phyloP scores from a whole-genome alignment of 2,329 filamentous ascomycete genomes.

The Claviceps fusiformis region DNA sequence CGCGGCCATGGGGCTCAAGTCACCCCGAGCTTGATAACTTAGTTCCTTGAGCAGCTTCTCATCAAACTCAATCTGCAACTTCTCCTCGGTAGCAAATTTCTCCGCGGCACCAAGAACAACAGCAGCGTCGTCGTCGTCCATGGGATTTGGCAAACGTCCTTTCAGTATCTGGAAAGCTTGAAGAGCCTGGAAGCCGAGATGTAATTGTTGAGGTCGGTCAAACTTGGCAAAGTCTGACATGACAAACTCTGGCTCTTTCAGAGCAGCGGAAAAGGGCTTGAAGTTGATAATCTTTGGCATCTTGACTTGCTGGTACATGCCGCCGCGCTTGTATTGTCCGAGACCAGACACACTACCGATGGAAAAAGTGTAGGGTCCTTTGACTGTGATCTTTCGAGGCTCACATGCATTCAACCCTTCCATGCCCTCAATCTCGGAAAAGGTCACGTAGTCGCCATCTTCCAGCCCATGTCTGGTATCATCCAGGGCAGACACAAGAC shows the following conservation, averaged over 20 bases:
- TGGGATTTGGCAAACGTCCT: conserved; percentile 63
- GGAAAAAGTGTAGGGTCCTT: conserved; percentile 93
- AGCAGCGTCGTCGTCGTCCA: conserved; percentile 71
- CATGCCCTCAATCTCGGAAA: conserved; percentile 87
- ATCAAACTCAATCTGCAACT: conserved; percentile 57
- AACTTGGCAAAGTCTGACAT: conserved; percentile 97
- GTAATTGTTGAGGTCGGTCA: conserved; percentile 82
- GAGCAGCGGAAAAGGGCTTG: conserved; percentile 60
- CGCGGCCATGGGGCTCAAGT: conserved; percentile 82
- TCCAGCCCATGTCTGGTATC: conserved; percentile 91
- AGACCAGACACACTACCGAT: conserved; percentile 85
- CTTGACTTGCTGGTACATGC: conserved; percentile 91
- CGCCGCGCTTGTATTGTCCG: conserved; percentile 76
- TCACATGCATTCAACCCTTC: conserved; percentile 71
- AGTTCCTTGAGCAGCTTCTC: conserved; percentile 88
- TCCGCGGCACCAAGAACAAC: conserved; percentile 66
- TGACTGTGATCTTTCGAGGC: conserved; percentile 83
- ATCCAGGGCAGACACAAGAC: conserved; percentile 82
- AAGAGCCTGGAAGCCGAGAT: conserved; percentile 83
- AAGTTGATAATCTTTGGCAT: conserved; percentile 94
- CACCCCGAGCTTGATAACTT: conserved; percentile 85
- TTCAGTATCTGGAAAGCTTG: conserved; percentile 71
- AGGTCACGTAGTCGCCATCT: conserved; percentile 93
- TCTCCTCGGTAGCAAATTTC: conserved; percentile 58
- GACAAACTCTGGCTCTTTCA: conserved; percentile 79